A percentile compares a stretch with the other conserved stretches of the same genome.
These are phyloP conservation scores for Cercospora sesami DNA, from an alignment of 2,329 filamentous ascomycete genomes.

Conservation along the genomic window DNA sequence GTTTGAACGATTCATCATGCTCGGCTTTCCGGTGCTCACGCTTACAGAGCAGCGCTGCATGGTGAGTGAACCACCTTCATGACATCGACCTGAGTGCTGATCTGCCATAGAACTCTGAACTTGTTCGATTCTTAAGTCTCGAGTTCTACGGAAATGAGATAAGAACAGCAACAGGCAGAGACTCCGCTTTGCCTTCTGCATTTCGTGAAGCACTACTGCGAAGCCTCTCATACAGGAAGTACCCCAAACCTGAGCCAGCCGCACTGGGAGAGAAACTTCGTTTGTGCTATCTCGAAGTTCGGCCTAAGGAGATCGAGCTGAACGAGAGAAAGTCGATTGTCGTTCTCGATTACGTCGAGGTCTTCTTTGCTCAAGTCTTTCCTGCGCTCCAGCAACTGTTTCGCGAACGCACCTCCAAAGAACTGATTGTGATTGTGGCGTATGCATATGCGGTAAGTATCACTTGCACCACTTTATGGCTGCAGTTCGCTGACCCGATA, in stretches of 20 bases:
- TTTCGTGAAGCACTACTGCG: conserved; percentile 8
- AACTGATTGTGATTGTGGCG: conserved; percentile 25
- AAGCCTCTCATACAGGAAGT: conserved; percentile 1
- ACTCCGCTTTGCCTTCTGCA: conserved; percentile 8
- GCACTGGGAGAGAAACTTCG: neutral
- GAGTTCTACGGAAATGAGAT: conserved; percentile 18
- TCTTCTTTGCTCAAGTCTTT: conserved; percentile 22
- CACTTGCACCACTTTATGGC: neutral
- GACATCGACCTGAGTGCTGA: neutral
- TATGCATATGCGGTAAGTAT: conserved; percentile 21
- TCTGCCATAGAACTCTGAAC: neutral
- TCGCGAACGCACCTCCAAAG: conserved; percentile 11
- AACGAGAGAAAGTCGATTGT: conserved; percentile 10
- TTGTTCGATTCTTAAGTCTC: conserved; percentile 14
- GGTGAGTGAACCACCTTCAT: neutral
- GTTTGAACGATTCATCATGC: conserved; percentile 15
- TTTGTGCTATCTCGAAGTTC: neutral
- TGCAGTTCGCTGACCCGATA: neutral
- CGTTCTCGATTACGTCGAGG: conserved; percentile 16
- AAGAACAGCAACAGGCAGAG: conserved; percentile 7
- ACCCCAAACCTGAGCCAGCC: neutral
- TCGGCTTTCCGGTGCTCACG: conserved; percentile 16
- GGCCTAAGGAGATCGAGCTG: neutral
- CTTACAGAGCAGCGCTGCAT: conserved; percentile 25
- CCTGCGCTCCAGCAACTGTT: conserved; percentile 20